Evolutionary conservation across 2,329 filamentous ascomycete genomes (phyloP), one percentile per base, ranked within the genome.

Genomic region (Penicillium capsulatum): DNA sequence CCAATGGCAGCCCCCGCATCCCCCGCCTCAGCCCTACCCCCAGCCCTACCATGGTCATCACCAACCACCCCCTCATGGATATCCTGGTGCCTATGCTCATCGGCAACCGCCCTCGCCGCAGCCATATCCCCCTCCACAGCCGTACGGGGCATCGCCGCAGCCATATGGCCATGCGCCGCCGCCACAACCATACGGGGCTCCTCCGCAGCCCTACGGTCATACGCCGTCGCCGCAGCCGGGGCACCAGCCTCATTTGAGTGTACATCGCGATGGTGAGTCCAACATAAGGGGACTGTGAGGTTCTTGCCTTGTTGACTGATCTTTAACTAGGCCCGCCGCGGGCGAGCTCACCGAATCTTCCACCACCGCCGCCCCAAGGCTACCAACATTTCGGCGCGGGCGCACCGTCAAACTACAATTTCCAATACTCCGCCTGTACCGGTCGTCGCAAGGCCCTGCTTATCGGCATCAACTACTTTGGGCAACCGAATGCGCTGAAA

Each of bases 391-490:
- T 92, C 58, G 86, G 89, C 40, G 73, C 80, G 44, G 89, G 89
- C 36, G 89, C 90, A 5, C 89, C 90, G 4, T 75, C 79, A 36
- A 76, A 75, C 58, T 95, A 95, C 65, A 79, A 77, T n/a, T 97
- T 90, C 66, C 86, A 90, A 65, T 96, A 96, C 66, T 95, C 89
- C 31, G 83, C 83, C 48, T 97, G 90, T 64, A 94, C 85, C 3
- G 91, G 90, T 36, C 79, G 83, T 48, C 76, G 90, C 58, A 95
- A 94, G 68, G 91, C 90, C 2, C 72, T 96, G 11, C 70, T 97
- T 37, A 91, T 96, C 53, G 91, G 91, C 29, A 95, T 96, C 72
- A 96, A 96, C 70, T 96, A 97, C 68, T 92, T 94, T 60, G 84
- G 86, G 34, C 90, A 96, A 68, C 79, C 86, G 36, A 90, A 90